Base-by-base conservation (phyloP, 345 rosid species). In the Sisymbrium altissimum region DNA sequence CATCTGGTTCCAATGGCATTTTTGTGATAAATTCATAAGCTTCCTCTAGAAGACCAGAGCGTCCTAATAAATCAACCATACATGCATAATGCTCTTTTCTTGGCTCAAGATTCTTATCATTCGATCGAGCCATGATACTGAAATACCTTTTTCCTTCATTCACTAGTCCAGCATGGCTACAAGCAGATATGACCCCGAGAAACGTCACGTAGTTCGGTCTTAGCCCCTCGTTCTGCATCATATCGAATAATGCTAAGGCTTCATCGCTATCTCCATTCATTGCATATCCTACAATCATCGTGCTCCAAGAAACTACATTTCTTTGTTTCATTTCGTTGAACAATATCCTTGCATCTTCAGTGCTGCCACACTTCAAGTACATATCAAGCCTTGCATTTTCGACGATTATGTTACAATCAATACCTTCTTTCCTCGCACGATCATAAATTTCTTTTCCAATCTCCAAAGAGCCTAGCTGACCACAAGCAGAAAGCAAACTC, bases 21-120 rank as follows among this genome's bases (percentile, higher is more conserved):
- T 68, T 65, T 57, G 70, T 45, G 56, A 82, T 78, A 73, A 85
- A 73, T 1, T 72, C 73, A 66, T 70, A 80, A 25, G 88, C 86
- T 70, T 81, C 84, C 32, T 75, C 43, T 35, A 83, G 67, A 73
- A 68, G 74, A 57, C 85, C 78, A 17, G 85, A 72, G 29, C 80
- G 80, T 53, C 85, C 85, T 56, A 81, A 65, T 43, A 81, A 75
- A 73, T 85, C 85, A 57, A 83, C 84, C 81, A 85, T 83, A 70
- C 83, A 83, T 7, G 81, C 78, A 75, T 82, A 81, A 68, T 85
- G 84, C 68, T 85, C 84, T 70, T 70, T 81, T 30, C 83, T 68
- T n/a, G 81, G 88, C 54, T 36, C 41, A 71, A 79, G 49, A 63
- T n/a, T 77, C 68, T 61, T 74, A 71, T 79, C 81, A 30, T 72